Conservation (phyloP, 2,329 filamentous ascomycete species). For the Incumbomyces lentus region DNA sequence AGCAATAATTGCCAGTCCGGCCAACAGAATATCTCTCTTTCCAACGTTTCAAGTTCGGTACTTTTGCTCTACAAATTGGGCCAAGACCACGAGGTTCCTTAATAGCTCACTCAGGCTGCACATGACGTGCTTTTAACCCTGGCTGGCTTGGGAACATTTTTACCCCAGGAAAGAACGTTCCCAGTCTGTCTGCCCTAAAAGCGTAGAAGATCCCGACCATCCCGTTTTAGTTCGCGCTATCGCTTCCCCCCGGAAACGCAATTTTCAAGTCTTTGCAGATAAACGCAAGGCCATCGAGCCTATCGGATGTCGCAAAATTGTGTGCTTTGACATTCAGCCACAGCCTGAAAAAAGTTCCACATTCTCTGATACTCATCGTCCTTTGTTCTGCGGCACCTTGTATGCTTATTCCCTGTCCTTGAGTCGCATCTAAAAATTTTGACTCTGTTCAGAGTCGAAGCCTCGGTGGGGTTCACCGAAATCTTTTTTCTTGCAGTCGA, state of each 20-base stretch:
- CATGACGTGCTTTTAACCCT: too few species aligned
- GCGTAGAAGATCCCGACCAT: neutral
- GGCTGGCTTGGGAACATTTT: too few species aligned
- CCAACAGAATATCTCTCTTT: too few species aligned
- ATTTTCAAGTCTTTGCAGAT: too few species aligned
- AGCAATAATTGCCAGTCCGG: slow-evolving; percentile 9
- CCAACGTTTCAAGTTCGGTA: neutral
- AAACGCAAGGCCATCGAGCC: neutral
- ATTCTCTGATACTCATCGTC: neutral
- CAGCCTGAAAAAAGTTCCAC: slow-evolving; percentile 4
- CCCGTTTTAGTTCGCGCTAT: neutral
- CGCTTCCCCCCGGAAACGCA: too few species aligned
- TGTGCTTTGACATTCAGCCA: neutral
- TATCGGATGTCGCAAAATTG: slow-evolving; percentile 1
- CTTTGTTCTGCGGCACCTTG: neutral
- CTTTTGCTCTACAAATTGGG: neutral
- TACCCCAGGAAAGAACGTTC: neutral
- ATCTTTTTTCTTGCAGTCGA: too few species aligned
- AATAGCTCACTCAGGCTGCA: too few species aligned
- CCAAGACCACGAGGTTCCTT: too few species aligned
- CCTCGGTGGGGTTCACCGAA: too few species aligned
- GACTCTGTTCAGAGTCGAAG: too few species aligned
- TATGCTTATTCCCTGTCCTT: neutral
- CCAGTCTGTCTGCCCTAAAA: neutral
- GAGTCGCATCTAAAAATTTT: too few species aligned